Percentiles rank a stretch among this genome's conserved stretches.
Conservation (phyloP, 495 filamentous ascomycete genomes). For the Polyplosphaeria fusca region DNA sequence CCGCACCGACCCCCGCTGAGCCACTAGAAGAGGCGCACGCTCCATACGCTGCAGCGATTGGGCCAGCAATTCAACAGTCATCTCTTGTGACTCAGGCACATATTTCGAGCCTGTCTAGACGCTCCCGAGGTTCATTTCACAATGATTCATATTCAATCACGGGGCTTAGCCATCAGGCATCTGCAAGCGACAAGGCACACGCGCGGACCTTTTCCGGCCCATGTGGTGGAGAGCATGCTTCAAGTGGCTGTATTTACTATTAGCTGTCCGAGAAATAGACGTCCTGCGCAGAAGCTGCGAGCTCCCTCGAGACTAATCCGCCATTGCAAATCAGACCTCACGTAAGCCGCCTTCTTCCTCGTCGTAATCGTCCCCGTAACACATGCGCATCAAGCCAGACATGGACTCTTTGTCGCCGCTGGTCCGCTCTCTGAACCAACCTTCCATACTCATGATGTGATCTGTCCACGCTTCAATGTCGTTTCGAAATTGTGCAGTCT, state of each 20-base stretch:
- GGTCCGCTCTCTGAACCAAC: conserved; percentile 52
- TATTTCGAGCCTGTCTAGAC: too few species aligned
- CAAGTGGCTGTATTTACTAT: too few species aligned
- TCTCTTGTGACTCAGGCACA: conserved; percentile 20
- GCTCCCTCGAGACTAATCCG: too few species aligned
- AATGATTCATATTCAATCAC: too few species aligned
- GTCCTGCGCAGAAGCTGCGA: too few species aligned
- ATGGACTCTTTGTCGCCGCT: conserved; percentile 54
- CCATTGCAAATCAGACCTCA: conserved; percentile 54
- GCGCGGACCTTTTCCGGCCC: too few species aligned
- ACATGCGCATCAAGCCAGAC: conserved; percentile 50
- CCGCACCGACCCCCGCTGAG: too few species aligned
- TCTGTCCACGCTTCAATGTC: conserved; percentile 58
- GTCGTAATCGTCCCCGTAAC: conserved; percentile 61
- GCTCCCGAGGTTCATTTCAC: too few species aligned
- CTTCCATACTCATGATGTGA: conserved; percentile 63
- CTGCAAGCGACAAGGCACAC: too few species aligned
- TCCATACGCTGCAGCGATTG: conserved; percentile 7
- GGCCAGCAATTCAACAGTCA: conserved; percentile 8
- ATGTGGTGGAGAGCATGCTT: too few species aligned
- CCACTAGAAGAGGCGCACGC: conserved; percentile 5
- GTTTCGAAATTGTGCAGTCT: conserved; percentile 47
- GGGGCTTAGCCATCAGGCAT: too few species aligned
- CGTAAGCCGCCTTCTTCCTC: conserved; percentile 59
- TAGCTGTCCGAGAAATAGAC: too few species aligned